These are phyloP conservation scores for Ascochyta pisi DNA, from an alignment of 2,329 filamentous ascomycete genomes.

Conservation along the genomic window DNA sequence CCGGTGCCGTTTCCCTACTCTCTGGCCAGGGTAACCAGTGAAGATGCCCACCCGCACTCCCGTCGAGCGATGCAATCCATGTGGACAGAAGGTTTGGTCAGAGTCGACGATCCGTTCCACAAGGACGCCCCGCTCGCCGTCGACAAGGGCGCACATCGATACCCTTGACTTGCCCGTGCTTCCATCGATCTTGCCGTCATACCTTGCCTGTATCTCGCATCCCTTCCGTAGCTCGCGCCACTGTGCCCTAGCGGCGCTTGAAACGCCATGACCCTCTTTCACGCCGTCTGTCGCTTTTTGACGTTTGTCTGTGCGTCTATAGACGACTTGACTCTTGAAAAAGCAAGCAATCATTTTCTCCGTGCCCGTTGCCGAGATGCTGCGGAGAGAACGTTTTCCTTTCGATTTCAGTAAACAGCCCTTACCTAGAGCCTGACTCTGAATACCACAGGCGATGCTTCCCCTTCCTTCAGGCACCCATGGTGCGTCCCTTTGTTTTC, in stretches of 20 bases:
- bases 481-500: conserved; percentile 10
- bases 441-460: conserved; percentile 2
- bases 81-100: conserved; percentile 26
- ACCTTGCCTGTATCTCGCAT: conserved; percentile 46
- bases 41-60: conserved; percentile 18
- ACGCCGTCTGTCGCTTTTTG: conserved; percentile 21
- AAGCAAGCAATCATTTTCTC: conserved; percentile 8
- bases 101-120: conserved; percentile 45
- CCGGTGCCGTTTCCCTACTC: conserved; percentile 28
- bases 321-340: conserved; percentile 10
- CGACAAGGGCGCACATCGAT: conserved; percentile 34
- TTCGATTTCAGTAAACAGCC: not conserved
- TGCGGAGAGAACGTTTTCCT: not conserved
- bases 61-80: conserved; percentile 18
- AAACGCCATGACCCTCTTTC: conserved; percentile 44
- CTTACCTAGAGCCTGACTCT: not conserved
- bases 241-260: conserved; percentile 35
- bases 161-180: conserved; percentile 40
- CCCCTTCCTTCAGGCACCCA: not conserved
- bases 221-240: conserved; percentile 45
- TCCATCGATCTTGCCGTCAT: conserved; percentile 45
- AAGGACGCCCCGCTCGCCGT: conserved; percentile 43
- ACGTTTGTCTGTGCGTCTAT: conserved; percentile 14
- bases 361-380: conserved; percentile 3
- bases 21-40: conserved; percentile 30